Evolutionary conservation across 805 yeast genomes (phyloP).

Genomic region (Saturnispora hagleri): DNA sequence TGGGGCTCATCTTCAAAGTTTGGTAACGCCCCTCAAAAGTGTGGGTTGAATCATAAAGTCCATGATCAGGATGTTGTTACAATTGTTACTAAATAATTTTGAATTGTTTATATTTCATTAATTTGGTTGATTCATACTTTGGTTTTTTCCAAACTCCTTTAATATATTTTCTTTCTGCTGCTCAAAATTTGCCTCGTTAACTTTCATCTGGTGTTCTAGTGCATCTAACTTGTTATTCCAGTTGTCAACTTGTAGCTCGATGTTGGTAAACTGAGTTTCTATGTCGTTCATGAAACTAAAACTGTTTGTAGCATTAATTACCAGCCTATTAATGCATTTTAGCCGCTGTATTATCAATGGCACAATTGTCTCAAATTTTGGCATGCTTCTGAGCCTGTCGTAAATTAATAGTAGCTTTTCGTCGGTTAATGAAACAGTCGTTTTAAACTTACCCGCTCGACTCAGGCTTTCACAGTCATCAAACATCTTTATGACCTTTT

Average conservation of each 20-base stretch:
- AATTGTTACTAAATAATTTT: conserved; percentile 62
- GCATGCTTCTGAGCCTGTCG: conserved; percentile 14
- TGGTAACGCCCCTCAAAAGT: conserved; percentile 85
- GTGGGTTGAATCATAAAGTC: conserved; percentile 77
- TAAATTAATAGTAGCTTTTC: conserved; percentile 16
- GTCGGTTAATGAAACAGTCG: conserved; percentile 13
- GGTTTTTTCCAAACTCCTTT: conserved; percentile 5
- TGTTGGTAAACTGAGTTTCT: conserved; percentile 12
- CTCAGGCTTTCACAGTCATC: conserved; percentile 9
- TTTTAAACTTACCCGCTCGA: conserved; percentile 7
- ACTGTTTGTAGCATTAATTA: conserved; percentile 7
- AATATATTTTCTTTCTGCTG: conserved; percentile 10
- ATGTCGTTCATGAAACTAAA: conserved; percentile 12
- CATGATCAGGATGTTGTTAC: conserved; percentile 94
- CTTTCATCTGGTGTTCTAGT: conserved; percentile 13
- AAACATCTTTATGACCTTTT: conserved; percentile 11
- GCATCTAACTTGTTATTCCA: conserved; percentile 20
- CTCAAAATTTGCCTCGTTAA: conserved; percentile 9
- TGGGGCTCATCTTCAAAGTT: conserved; percentile 92
- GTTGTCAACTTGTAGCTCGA: conserved; percentile 13
- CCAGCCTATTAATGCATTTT: conserved; percentile 14
- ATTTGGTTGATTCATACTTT: neutral
- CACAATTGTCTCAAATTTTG: conserved; percentile 15
- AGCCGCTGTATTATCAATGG: conserved; percentile 16
- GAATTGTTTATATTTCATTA: neutral